phyloP scores from a whole-genome alignment of 75 land plant genomes.

The Pinus taeda region DNA sequence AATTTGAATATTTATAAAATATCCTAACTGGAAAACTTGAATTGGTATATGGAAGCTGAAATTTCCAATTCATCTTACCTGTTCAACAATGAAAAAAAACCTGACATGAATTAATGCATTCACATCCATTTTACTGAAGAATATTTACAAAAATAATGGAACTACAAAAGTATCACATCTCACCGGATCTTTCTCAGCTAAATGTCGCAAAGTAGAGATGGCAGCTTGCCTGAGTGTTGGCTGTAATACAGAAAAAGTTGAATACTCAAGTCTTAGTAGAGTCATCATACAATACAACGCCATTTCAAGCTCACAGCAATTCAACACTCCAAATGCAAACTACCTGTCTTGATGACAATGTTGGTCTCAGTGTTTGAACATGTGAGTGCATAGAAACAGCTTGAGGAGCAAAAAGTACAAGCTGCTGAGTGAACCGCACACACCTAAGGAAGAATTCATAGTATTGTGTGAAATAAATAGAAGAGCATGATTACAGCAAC shows the following conservation, averaged over 20 bases:
- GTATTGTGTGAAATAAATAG: neutral
- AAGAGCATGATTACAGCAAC: neutral
- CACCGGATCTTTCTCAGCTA: slow-evolving; percentile 92
- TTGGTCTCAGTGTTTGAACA: slow-evolving; percentile 82
- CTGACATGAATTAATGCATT: too few species aligned
- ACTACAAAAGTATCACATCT: slow-evolving; percentile 12
- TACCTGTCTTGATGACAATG: slow-evolving; percentile 93
- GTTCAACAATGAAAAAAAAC: too few species aligned
- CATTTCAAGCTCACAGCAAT: neutral
- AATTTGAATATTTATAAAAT: too few species aligned
- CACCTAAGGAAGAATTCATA: slow-evolving; percentile 41
- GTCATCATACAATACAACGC: too few species aligned
- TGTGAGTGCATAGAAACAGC: slow-evolving; percentile 89
- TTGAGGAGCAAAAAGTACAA: slow-evolving; percentile 98
- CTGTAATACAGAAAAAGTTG: slow-evolving; percentile 33
- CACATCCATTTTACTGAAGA: too few species aligned
- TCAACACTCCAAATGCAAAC: neutral
- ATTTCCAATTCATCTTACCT: too few species aligned
- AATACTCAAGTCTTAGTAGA: neutral
- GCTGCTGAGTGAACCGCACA: slow-evolving; percentile 91
- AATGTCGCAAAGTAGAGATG: slow-evolving; percentile 83
- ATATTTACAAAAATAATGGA: neutral
- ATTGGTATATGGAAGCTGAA: too few species aligned
- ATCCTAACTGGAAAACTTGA: too few species aligned
- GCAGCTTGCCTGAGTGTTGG: slow-evolving; percentile 91